phyloP scores from a whole-genome alignment of 2,329 filamentous ascomycete genomes.

The Parasarocladium wereldwijsianum region DNA sequence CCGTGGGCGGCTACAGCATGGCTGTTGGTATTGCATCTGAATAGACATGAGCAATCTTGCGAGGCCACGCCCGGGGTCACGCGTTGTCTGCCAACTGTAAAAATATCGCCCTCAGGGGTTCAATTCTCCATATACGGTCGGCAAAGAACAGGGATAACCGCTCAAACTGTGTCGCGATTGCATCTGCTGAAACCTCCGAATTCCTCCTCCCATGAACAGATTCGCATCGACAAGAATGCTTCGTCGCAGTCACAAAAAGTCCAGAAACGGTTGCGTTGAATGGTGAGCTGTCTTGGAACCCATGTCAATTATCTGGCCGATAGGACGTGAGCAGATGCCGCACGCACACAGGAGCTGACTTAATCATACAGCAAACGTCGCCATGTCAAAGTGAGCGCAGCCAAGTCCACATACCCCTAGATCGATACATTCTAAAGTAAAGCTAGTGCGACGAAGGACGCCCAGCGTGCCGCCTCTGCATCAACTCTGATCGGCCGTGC shows the following conservation, averaged over 20 bases:
- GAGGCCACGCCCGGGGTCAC: too few relatives aligned
- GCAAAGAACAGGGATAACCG: too few relatives aligned
- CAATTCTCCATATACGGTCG: too few relatives aligned
- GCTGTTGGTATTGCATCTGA: too few relatives aligned
- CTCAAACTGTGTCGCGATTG: too few relatives aligned
- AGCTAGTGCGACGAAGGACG: slow-evolving; percentile 15
- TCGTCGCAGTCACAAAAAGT: slow-evolving; percentile 18
- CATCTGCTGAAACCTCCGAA: too few relatives aligned
- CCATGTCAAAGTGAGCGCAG: slow-evolving; percentile 15
- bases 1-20: too few relatives aligned
- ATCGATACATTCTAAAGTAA: background rate
- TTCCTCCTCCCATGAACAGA: too few relatives aligned
- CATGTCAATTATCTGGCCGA: background rate
- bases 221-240: too few relatives aligned
- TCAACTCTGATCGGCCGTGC: slow-evolving; percentile 13
- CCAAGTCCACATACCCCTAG: background rate
- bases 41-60: too few relatives aligned
- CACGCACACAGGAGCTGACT: background rate
- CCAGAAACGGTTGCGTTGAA: slow-evolving; percentile 14
- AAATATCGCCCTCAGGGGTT: too few relatives aligned
- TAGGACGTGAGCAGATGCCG: background rate
- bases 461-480: slow-evolving; percentile 13
- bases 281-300: slow-evolving; percentile 7
- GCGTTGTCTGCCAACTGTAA: too few relatives aligned
- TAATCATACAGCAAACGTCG: slow-evolving; percentile 11